phyloP scores from a whole-genome alignment of 192 early-diverging fungal species.

The Lobosporangium transversale region DNA sequence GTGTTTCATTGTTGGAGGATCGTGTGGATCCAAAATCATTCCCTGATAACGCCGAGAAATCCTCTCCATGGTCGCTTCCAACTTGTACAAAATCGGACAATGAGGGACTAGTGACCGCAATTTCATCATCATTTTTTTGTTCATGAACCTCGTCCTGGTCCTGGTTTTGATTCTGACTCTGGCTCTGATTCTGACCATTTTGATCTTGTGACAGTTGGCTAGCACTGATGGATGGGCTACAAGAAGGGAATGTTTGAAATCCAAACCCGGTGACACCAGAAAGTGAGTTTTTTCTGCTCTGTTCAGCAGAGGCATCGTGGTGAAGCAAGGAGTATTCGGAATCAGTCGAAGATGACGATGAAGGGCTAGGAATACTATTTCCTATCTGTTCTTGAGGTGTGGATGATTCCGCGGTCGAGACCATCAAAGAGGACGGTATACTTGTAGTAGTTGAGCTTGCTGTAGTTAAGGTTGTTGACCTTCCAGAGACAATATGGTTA shows the following conservation, averaged over 20 bases:
- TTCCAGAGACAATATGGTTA: not conserved
- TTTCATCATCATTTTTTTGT: not conserved
- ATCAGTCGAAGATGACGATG: conserved; percentile 25
- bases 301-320: conserved; percentile 41
- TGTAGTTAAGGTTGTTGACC: not conserved
- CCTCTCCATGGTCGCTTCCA: conserved; percentile 22
- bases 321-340: conserved; percentile 40
- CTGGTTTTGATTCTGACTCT: not conserved
- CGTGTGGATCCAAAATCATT: conserved; percentile 4
- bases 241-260: conserved; percentile 11
- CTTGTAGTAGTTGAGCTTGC: not conserved
- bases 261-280: conserved; percentile 13
- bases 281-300: conserved; percentile 40
- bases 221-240: not conserved
- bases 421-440: not conserved
- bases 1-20: conserved; percentile 1
- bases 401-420: not conserved
- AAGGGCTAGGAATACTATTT: not conserved
- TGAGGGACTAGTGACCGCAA: conserved; percentile 22
- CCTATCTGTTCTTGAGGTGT: not conserved
- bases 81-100: conserved; percentile 44
- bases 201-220: conserved; percentile 1
- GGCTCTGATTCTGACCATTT: not conserved
- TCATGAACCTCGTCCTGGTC: too few relatives aligned
- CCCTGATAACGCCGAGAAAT: conserved; percentile 22